These are phyloP conservation scores for Aspergillus sp. DNA, from an alignment of 2,329 filamentous ascomycete species.

Conservation along the genomic window DNA sequence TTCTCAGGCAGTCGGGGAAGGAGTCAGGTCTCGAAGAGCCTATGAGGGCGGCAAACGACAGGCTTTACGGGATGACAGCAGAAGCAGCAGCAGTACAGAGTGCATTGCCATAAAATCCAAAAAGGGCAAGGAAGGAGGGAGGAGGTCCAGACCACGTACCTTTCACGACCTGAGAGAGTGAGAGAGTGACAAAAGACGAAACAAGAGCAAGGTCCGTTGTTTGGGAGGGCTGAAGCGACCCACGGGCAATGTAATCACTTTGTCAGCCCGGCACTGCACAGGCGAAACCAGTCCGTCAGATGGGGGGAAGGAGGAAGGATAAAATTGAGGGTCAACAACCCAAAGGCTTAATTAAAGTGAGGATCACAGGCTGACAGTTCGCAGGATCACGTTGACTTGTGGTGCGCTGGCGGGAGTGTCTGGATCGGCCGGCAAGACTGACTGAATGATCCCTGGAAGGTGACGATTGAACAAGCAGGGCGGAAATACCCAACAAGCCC, in stretches of 20 bases:
- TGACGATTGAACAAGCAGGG: constrained; percentile 16
- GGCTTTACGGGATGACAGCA: constrained; percentile 1
- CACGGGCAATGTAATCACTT: constrained; percentile 20
- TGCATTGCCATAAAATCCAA: background rate
- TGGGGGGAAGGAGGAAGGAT: constrained; percentile 16
- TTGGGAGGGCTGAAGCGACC: constrained; percentile 14
- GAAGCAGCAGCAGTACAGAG: background rate
- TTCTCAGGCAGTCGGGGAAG: background rate
- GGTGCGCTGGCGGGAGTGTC: constrained; percentile 27
- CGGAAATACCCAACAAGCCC: constrained; percentile 27
- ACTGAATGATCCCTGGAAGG: constrained; percentile 24
- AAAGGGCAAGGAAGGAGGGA: background rate
- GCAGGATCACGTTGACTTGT: constrained; percentile 22
- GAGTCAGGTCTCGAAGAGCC: background rate
- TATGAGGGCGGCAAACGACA: background rate
- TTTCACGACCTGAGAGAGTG: constrained; percentile 33
- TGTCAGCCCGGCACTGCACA: constrained; percentile 18
- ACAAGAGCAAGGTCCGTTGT: constrained; percentile 17
- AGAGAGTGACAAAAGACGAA: constrained; percentile 35
- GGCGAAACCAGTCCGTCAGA: constrained; percentile 22
- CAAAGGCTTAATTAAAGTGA: constrained; percentile 16
- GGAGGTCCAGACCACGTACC: constrained; percentile 26
- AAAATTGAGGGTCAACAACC: constrained; percentile 25
- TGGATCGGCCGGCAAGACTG: constrained; percentile 29
- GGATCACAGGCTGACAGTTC: constrained; percentile 18